These are phyloP conservation scores for Margaritispora aquatica DNA, from an alignment of 495 filamentous ascomycete species.

Conservation along the genomic window DNA sequence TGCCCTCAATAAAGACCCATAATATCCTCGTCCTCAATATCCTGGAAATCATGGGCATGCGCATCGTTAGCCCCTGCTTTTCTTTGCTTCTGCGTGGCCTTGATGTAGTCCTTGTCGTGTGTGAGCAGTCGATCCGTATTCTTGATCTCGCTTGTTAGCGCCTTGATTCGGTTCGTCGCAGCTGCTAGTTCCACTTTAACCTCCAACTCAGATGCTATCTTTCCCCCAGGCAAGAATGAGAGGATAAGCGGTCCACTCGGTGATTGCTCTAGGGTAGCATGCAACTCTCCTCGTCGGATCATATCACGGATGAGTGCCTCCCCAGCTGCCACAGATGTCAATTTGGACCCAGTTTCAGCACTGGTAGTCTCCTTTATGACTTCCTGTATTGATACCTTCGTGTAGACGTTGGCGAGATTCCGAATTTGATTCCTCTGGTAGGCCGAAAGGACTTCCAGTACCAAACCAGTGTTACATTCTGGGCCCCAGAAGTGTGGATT, in stretches of 20 bases:
- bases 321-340: slow-evolving; percentile 42
- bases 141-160: slow-evolving; percentile 36
- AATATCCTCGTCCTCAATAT: slow-evolving; percentile 60
- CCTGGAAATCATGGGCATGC: slow-evolving; percentile 14
- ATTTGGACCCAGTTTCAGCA: slow-evolving; percentile 39
- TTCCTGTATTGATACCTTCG: slow-evolving; percentile 44
- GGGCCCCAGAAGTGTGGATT: slow-evolving; percentile 46
- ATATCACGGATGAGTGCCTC: slow-evolving; percentile 45
- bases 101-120: slow-evolving; percentile 54
- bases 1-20: slow-evolving; percentile 39
- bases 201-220: slow-evolving; percentile 38
- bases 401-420: slow-evolving; percentile 38
- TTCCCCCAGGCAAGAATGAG: slow-evolving; percentile 29
- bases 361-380: slow-evolving; percentile 40
- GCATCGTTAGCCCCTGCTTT: slow-evolving; percentile 27
- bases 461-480: slow-evolving; percentile 42
- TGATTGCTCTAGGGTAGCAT: slow-evolving; percentile 44
- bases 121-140: slow-evolving; percentile 48
- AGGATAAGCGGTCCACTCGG: slow-evolving; percentile 32
- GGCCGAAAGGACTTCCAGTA: slow-evolving; percentile 39
- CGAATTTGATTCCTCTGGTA: slow-evolving; percentile 46
- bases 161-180: slow-evolving; percentile 37
- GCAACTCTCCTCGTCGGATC: slow-evolving; percentile 49
- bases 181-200: slow-evolving; percentile 35
- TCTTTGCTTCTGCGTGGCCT: slow-evolving; percentile 38